Evolutionary conservation across 2,329 filamentous ascomycete genomes (phyloP), one percentile per base, ranked within the genome.

Genomic region (Calycina marina): DNA sequence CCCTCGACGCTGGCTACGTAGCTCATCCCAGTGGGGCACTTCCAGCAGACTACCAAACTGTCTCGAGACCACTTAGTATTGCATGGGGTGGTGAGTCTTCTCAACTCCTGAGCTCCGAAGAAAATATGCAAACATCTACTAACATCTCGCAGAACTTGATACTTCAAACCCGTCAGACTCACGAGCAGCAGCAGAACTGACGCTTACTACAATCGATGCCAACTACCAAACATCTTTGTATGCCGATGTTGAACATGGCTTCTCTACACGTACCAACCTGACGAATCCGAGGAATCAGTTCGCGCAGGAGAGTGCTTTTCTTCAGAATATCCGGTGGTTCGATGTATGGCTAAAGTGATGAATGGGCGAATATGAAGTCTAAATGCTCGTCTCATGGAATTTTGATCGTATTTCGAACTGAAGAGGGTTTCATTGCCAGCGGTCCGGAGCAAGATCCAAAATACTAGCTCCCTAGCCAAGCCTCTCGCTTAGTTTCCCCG

Each of bases 221-320:
- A 57, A 72, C 5, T 88, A 75, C 56, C 75, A 84, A 52, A 66
- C 85, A 37, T 72, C 64, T 40, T 55, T 88, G 25, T 88, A 75
- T 60, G 69, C 70, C 11, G 70, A 69, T 22, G 75, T 78, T 5
- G 52, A 59, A 38, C 82, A 90, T 49, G 82, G 82, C 0, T 90
- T 88, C 46, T 75, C 72, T 11, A 75, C 83, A 5, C 66, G 80
- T 20, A 69, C 62, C 4, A 73, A 88, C 45, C 35, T 65, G 16
- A 57, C 56, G 3, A 57, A 64, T 36, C 57, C 58, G 13, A 42
- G 48, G 35, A 57, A 69, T 48, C 72, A 66, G 55, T 86, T 72
- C 51, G 78, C 74, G 18, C 86, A 86, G 63, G 78, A 88, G 58
- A 67, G 74, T 51, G 80, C 82, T 1, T 86, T 86, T 53, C 57